Base-by-base conservation (phyloP, 1,284 basidiomycete genomes). In the Waitea zeae region DNA sequence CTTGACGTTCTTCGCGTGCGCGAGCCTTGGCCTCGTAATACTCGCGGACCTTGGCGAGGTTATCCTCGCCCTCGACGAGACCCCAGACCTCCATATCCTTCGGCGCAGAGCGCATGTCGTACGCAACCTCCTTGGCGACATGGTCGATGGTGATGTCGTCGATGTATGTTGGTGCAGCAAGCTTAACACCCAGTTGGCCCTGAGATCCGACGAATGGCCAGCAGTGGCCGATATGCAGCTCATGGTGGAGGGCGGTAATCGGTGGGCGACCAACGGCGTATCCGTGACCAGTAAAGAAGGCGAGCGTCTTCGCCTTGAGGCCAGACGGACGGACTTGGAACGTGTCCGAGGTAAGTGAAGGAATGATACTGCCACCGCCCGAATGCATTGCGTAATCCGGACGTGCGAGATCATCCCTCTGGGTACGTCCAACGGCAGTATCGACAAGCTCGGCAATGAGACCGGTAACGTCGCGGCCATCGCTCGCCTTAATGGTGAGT, bases 71-170 rank as follows among this genome's bases (percentile, higher is more conserved):
- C 41, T 93, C 86, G 30, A 92, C 65, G 38, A 88, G 51, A 0
- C 71, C 86, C 89, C 89, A 96, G 1, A 89, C 70, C 45, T 92
- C 82, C 67, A 97, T 80, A 29, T 78, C 64, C 40, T 70, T 61
- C 17, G 93, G 92, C 1, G 93, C 92, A 20, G 75, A 76, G 13
- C 71, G 59, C 47, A 79, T 60, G 47, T 90, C 83, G 44, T 74
- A 69, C 4, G 86, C 78, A 28, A 89, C 61, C 41, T 87, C 81
- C 40, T 59, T 62, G 5, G 88, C 63, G 22, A 84, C 72, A 52
- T 97, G 93, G 49, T 97, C 92, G 42, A 97, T 68, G 9, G 83
- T 84, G 36, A 97, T 56, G 42, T 84, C 80, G 2, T 71, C 67
- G 28, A 92, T 67, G 35, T 67, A 61, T 5, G 76, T 68, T 2